Conservation (phyloP, 768 basidiomycete species). For the Floccularia luteovirens region DNA sequence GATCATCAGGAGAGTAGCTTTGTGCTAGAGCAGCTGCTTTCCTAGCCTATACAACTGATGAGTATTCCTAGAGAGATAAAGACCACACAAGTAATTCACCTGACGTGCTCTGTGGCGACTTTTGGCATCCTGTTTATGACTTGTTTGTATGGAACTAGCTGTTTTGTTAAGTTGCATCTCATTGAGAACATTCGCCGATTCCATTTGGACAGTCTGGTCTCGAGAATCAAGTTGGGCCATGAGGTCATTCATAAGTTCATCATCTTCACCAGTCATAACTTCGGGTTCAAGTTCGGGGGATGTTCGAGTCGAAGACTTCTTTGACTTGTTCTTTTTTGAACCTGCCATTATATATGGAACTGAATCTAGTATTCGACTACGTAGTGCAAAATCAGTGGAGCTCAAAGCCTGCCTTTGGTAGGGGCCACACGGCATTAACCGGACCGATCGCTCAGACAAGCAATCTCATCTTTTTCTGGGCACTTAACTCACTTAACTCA, state of each 20-base stretch:
- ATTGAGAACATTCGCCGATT: constrained; percentile 39
- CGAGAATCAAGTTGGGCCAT: constrained; percentile 68
- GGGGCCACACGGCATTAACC: too few relatives aligned
- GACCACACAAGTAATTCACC: too few relatives aligned
- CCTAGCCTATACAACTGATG: constrained; percentile 41
- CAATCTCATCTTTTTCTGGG: too few relatives aligned
- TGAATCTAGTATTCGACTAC: too few relatives aligned
- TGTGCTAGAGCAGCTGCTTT: constrained; percentile 63
- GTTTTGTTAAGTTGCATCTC: constrained; percentile 35
- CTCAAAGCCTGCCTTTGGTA: too few relatives aligned
- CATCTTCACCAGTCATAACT: constrained; percentile 25
- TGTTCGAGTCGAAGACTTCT: constrained; percentile 23
- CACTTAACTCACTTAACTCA: background rate
- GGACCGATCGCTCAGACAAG: too few relatives aligned
- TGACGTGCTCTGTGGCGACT: constrained; percentile 64
- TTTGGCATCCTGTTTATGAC: constrained; percentile 50
- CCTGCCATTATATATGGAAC: constrained; percentile 29
- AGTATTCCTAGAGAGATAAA: background rate
- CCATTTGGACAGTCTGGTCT: constrained; percentile 40
- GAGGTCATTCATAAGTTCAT: constrained; percentile 69
- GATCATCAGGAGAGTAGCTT: constrained; percentile 41
- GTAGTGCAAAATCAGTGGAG: too few relatives aligned
- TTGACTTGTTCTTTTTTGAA: constrained; percentile 51
- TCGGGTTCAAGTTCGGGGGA: constrained; percentile 18
- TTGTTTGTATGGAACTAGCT: constrained; percentile 17